Conservation (phyloP, 2,329 filamentous ascomycete species). For the Fusarium tjaetaba region DNA sequence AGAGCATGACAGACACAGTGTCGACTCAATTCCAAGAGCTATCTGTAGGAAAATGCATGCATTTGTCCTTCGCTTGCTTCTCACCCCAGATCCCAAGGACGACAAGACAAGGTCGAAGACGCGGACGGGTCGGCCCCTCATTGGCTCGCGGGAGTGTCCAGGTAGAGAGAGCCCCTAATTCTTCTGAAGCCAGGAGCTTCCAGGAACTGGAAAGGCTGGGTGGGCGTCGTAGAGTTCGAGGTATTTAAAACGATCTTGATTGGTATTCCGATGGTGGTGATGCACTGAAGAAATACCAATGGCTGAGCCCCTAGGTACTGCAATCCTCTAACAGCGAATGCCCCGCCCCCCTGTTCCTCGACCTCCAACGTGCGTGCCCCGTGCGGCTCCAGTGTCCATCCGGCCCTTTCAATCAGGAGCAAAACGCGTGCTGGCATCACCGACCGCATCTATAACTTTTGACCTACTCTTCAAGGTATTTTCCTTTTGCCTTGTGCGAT, state of each 20-base stretch:
- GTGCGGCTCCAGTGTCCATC: slow-evolving; percentile 42
- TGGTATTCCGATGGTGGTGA: slow-evolving; percentile 6
- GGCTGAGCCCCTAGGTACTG: slow-evolving; percentile 29
- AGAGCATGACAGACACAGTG: slow-evolving; percentile 35
- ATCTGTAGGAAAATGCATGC: slow-evolving; percentile 15
- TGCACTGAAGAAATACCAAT: slow-evolving; percentile 1
- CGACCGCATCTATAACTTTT: slow-evolving; percentile 42
- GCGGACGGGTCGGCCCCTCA: slow-evolving; percentile 44
- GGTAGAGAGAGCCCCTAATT: slow-evolving; percentile 42
- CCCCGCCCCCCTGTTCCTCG: slow-evolving; percentile 39
- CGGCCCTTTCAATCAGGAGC: slow-evolving; percentile 45
- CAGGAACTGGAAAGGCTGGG: slow-evolving; percentile 37
- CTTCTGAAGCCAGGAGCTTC: slow-evolving; percentile 37
- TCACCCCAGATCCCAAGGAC: slow-evolving; percentile 32
- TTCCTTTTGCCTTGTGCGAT: slow-evolving; percentile 35
- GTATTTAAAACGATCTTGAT: slow-evolving; percentile 11
- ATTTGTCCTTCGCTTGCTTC: slow-evolving; percentile 34
- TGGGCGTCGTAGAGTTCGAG: slow-evolving; percentile 16
- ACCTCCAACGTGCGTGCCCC: slow-evolving; percentile 39
- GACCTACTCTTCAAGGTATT: slow-evolving; percentile 30
- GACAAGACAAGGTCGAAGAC: slow-evolving; percentile 33
- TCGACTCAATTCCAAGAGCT: slow-evolving; percentile 21
- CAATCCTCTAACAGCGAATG: slow-evolving; percentile 21
- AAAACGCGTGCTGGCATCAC: slow-evolving; percentile 49
- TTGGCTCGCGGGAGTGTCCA: slow-evolving; percentile 37